Conservation (phyloP, 768 basidiomycete genomes). For the Gloeophyllum trabeum region DNA sequence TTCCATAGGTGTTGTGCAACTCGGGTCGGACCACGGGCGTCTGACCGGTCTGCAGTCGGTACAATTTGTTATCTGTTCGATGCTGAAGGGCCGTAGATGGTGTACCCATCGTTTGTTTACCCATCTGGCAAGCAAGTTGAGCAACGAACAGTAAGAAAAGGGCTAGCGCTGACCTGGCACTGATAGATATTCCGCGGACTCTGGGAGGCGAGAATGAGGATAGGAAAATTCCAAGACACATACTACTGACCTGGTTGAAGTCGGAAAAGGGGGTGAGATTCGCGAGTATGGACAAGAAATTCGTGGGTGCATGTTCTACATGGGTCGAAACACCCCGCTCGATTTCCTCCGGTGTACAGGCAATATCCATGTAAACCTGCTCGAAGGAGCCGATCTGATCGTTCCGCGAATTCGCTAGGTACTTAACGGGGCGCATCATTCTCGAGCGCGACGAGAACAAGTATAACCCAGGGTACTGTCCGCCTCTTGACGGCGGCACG, state of each 20-base stretch:
- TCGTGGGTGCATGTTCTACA: slow-evolving; percentile 90
- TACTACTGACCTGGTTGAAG: slow-evolving; percentile 79
- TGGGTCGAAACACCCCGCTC: slow-evolving; percentile 67
- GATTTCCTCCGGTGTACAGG: slow-evolving; percentile 81
- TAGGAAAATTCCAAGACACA: slow-evolving; percentile 7
- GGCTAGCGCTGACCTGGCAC: slow-evolving; percentile 53
- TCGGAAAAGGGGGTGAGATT: slow-evolving; percentile 98
- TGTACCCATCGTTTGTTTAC: slow-evolving; percentile 99
- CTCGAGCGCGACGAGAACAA: slow-evolving; percentile 78
- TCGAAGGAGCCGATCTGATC: slow-evolving; percentile 96
- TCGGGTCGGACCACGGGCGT: slow-evolving; percentile 89
- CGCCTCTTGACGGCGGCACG: slow-evolving; percentile 68
- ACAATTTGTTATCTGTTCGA: slow-evolving; percentile 97
- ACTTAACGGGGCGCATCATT: slow-evolving; percentile 98
- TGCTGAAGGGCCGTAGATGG: slow-evolving; percentile 86
- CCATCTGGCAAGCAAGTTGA: slow-evolving; percentile 63
- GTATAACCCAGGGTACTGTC: slow-evolving; percentile 95
- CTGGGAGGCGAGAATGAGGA: slow-evolving; percentile 25
- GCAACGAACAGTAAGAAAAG: background rate
- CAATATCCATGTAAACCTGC: slow-evolving; percentile 99
- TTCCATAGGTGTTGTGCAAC: slow-evolving; percentile 89
- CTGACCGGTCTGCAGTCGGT: slow-evolving; percentile 91
- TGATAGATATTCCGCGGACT: slow-evolving; percentile 89
- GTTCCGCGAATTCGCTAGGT: slow-evolving; percentile 70
- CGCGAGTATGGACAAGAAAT: slow-evolving; percentile 92